Percentiles rank a stretch among this genome's conserved stretches.
Conservation (phyloP, 1,284 basidiomycete species). For the Sparassis latifolia region DNA sequence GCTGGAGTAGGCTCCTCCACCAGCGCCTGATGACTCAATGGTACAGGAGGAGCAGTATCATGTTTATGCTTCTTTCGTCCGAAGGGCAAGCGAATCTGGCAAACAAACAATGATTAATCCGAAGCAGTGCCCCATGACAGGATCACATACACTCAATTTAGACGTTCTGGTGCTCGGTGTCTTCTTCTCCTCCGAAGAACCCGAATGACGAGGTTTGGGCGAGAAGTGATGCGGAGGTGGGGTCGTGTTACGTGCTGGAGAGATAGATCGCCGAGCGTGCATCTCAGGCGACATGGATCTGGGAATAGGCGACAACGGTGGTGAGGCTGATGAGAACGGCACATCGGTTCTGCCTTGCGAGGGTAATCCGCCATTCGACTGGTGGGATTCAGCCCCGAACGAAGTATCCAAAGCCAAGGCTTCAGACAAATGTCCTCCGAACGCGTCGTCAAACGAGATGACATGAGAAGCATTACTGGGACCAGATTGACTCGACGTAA, state of each 20-base stretch:
- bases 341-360: constrained; percentile 22
- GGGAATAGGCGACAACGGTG: constrained; percentile 30
- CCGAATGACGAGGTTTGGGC: constrained; percentile 52
- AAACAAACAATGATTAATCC: background rate
- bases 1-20: constrained; percentile 49
- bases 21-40: constrained; percentile 33
- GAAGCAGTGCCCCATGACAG: background rate
- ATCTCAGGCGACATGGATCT: constrained; percentile 21
- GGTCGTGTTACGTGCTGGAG: constrained; percentile 40
- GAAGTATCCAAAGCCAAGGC: constrained; percentile 35
- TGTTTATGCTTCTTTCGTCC: constrained; percentile 65
- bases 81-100: constrained; percentile 71
- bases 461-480: constrained; percentile 14
- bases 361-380: constrained; percentile 13
- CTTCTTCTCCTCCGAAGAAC: constrained; percentile 45
- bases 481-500: constrained; percentile 6
- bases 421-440: constrained; percentile 42
- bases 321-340: constrained; percentile 29
- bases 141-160: constrained; percentile 62
- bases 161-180: constrained; percentile 51
- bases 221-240: constrained; percentile 49
- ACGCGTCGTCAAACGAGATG: constrained; percentile 56
- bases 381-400: constrained; percentile 11
- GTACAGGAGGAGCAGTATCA: constrained; percentile 34
- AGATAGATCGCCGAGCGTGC: constrained; percentile 27